Conservation (phyloP, 352 stramenopile species). For the Globisporangium radiosum region DNA sequence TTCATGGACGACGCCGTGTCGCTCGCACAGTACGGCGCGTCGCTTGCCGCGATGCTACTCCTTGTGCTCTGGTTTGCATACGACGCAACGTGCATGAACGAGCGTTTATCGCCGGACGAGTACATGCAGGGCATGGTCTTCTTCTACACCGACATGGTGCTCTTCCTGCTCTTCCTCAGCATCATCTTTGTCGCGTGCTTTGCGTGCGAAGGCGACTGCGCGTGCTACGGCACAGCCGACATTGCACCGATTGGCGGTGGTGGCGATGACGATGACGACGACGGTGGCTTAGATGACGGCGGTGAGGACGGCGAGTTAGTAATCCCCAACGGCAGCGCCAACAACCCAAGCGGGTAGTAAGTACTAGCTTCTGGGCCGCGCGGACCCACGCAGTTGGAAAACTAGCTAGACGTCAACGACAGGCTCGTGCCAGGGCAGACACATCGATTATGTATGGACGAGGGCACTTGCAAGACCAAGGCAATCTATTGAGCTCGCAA, state of each 20-base stretch:
- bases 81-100: slow-evolving; percentile 73
- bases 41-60: slow-evolving; percentile 44
- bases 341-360: no score
- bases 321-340: slow-evolving; percentile 18
- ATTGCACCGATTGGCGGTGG: slow-evolving; percentile 40
- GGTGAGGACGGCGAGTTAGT: slow-evolving; percentile 17
- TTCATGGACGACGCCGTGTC: slow-evolving; percentile 49
- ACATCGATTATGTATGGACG: no score
- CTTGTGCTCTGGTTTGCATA: slow-evolving; percentile 82
- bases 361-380: no score
- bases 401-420: no score
- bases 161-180: slow-evolving; percentile 71
- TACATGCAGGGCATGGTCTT: slow-evolving; percentile 84
- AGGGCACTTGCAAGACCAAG: no score
- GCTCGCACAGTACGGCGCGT: slow-evolving; percentile 41
- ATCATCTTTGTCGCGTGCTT: slow-evolving; percentile 77
- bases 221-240: slow-evolving; percentile 64
- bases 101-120: slow-evolving; percentile 64
- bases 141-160: slow-evolving; percentile 81
- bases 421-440: no score
- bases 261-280: slow-evolving; percentile 14
- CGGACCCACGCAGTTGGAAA: no score
- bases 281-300: slow-evolving; percentile 15
- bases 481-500: no score
- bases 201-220: slow-evolving; percentile 68